A percentile compares a stretch with the other conserved stretches of the same genome.
Conservation (phyloP, 176 grass and related monocot species). For the Carex kokanica region DNA sequence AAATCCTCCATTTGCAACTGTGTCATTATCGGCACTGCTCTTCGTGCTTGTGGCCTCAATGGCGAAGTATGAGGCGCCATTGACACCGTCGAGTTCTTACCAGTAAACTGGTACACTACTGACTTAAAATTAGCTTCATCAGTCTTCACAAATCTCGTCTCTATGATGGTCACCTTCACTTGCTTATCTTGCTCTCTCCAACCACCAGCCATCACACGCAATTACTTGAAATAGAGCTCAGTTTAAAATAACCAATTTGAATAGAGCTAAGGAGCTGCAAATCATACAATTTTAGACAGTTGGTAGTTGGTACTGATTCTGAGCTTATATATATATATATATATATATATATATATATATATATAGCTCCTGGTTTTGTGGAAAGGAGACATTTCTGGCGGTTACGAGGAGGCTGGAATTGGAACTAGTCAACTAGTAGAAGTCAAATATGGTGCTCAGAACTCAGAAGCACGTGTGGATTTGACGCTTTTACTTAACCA, state of each 20-base stretch:
- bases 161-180: conserved; percentile 69
- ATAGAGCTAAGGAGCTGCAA: background rate
- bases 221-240: background rate
- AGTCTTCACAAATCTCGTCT: conserved; percentile 69
- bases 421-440: too few species aligned
- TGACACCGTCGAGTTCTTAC: conserved; percentile 16
- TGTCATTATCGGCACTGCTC: background rate
- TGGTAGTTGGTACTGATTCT: background rate
- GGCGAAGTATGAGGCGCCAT: background rate
- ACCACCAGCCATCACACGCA: background rate
- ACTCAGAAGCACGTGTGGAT: background rate
- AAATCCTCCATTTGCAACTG: background rate
- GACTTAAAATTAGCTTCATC: conserved; percentile 69
- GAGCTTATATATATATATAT: background rate
- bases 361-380: background rate
- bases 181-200: background rate
- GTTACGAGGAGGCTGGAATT: background rate
- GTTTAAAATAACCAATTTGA: background rate
- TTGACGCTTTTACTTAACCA: too few species aligned
- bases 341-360: background rate
- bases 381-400: background rate
- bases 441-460: background rate
- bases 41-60: background rate
- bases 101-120: conserved; percentile 66
- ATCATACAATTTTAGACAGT: background rate